Percentiles rank a stretch among this genome's conserved stretches.
These are phyloP conservation scores for Rossbeevera mucosa DNA, from an alignment of 768 basidiomycete species.

Conservation along the genomic window DNA sequence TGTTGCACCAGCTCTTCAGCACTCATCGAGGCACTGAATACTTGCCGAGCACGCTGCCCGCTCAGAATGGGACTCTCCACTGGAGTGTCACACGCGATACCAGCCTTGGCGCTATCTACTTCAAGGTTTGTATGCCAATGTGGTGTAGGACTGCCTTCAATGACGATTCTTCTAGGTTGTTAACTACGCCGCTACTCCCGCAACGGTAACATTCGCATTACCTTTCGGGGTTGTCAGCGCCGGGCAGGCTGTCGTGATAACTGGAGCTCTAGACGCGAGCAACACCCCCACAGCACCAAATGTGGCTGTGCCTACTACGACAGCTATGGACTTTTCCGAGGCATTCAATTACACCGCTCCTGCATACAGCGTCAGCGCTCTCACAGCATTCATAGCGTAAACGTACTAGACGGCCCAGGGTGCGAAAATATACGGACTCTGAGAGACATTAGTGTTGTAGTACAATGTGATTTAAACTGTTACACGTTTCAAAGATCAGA, in stretches of 20 bases:
- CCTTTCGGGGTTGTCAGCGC: constrained; percentile 47
- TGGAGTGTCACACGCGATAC: constrained; percentile 50
- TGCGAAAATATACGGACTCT: too few relatives aligned
- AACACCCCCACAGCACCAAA: constrained; percentile 53
- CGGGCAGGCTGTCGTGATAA: constrained; percentile 48
- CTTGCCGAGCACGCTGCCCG: constrained; percentile 56
- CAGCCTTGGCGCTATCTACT: constrained; percentile 35
- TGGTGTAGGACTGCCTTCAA: not conserved
- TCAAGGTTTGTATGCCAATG: constrained; percentile 44
- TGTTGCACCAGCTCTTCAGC: constrained; percentile 65
- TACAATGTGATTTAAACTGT: too few relatives aligned
- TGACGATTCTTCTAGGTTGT: constrained; percentile 37
- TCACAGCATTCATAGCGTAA: constrained; percentile 14
- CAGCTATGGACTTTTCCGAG: constrained; percentile 42
- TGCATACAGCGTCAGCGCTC: constrained; percentile 39
- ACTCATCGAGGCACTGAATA: constrained; percentile 56
- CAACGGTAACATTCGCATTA: constrained; percentile 46
- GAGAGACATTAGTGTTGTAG: too few relatives aligned
- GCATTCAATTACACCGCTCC: constrained; percentile 54
- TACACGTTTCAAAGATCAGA: not conserved
- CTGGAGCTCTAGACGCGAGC: constrained; percentile 45
- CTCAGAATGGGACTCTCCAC: constrained; percentile 43
- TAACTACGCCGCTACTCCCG: constrained; percentile 42
- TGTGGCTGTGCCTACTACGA: constrained; percentile 43
- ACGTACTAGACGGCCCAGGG: not conserved